These are phyloP conservation scores for Nemania diffusa DNA, from an alignment of 2,329 filamentous ascomycete genomes.

Conservation along the genomic window DNA sequence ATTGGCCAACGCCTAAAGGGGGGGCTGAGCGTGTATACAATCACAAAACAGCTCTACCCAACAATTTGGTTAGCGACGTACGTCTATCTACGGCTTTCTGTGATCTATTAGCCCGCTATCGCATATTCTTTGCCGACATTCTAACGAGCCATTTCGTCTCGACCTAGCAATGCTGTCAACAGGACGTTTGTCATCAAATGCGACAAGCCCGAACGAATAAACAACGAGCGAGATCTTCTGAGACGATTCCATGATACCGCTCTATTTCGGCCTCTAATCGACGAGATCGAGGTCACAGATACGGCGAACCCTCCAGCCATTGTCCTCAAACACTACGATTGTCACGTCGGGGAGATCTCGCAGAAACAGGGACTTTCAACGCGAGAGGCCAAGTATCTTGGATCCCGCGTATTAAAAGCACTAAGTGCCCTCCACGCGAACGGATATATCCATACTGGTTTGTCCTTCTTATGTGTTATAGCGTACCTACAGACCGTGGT, in stretches of 20 bases:
- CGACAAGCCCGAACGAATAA: neutral
- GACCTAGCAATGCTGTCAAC: neutral
- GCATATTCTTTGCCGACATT: neutral
- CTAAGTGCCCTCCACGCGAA: neutral
- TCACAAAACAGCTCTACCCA: slow-evolving; percentile 5
- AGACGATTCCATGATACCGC: neutral
- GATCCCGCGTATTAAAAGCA: neutral
- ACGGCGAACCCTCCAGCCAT: neutral
- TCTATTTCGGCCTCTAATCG: neutral
- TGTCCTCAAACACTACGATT: slow-evolving; percentile 3
- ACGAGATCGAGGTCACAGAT: slow-evolving; percentile 1
- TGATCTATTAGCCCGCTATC: neutral
- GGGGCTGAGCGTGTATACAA: slow-evolving; percentile 4
- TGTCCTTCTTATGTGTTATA: neutral
- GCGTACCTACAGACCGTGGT: neutral
- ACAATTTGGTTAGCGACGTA: neutral
- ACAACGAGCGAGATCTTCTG: slow-evolving; percentile 1
- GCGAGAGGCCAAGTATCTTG: slow-evolving; percentile 4
- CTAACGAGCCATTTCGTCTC: neutral
- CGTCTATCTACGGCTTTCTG: neutral
- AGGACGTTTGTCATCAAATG: neutral
- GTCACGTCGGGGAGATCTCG: neutral
- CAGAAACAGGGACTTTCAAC: neutral
- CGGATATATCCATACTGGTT: slow-evolving; percentile 4
- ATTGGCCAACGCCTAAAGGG: slow-evolving; percentile 1